A percentile compares a stretch with the other conserved stretches of the same genome.
phyloP scores from a whole-genome alignment of 345 rosid species.

The Citrus trifoliata region DNA sequence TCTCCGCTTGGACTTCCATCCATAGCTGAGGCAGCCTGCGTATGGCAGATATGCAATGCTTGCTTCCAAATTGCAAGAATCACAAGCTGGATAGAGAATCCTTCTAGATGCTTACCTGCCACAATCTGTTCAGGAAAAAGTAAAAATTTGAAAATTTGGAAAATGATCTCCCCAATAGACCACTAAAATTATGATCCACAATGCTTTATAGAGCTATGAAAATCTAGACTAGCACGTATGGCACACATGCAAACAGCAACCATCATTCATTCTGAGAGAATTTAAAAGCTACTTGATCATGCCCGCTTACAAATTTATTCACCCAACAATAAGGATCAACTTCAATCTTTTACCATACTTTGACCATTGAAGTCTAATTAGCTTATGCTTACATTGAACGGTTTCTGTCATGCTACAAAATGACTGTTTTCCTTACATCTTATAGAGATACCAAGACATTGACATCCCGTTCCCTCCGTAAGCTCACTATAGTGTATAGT shows the following conservation, averaged over 20 bases:
- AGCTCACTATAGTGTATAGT: background rate
- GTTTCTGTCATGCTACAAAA: background rate
- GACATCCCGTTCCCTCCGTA: background rate
- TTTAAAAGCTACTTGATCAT: background rate
- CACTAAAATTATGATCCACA: slow-evolving; percentile 2
- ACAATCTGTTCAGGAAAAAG: slow-evolving; percentile 43
- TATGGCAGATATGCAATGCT: slow-evolving; percentile 86
- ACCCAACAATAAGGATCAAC: background rate
- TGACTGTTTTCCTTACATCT: background rate
- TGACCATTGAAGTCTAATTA: background rate
- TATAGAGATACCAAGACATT: background rate
- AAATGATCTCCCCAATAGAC: background rate
- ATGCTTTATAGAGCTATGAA: background rate
- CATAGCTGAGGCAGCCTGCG: slow-evolving; percentile 84
- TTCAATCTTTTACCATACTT: background rate
- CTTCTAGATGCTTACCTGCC: slow-evolving; percentile 59
- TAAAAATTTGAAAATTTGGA: slow-evolving; percentile 4
- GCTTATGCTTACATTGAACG: background rate
- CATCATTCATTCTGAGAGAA: background rate
- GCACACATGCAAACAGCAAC: slow-evolving; percentile 4
- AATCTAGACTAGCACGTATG: slow-evolving; percentile 4
- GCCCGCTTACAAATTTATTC: background rate
- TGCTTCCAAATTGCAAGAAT: slow-evolving; percentile 97
- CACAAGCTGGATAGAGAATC: slow-evolving; percentile 89
- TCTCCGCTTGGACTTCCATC: slow-evolving; percentile 79